Percentiles rank a stretch among this genome's conserved stretches.
phyloP scores from a whole-genome alignment of 2,329 filamentous ascomycete species.

The Claviceps sp. region DNA sequence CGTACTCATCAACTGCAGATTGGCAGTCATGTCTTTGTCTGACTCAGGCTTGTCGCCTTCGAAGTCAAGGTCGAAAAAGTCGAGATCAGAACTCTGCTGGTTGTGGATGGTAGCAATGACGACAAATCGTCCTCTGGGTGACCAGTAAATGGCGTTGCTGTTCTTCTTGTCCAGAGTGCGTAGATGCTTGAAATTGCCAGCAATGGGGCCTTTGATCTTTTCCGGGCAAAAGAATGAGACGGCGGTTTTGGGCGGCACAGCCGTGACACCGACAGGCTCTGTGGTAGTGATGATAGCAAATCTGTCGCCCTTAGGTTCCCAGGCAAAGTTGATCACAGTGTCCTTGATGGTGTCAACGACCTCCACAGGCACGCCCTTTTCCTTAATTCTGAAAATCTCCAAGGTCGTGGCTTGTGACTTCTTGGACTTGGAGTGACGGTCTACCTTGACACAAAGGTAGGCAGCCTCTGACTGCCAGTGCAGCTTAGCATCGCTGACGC shows the following conservation, averaged over 20 bases:
- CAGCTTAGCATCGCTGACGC: constrained; percentile 91
- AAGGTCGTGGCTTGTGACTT: constrained; percentile 94
- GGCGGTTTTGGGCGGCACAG: constrained; percentile 82
- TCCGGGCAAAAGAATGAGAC: constrained; percentile 96
- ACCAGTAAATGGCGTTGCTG: constrained; percentile 99
- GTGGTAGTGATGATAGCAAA: constrained; percentile 95
- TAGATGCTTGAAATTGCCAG: constrained; percentile 94
- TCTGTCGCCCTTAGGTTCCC: constrained; percentile 95
- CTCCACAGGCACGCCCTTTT: constrained; percentile 97
- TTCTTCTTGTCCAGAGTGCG: constrained; percentile 97
- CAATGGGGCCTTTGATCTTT: constrained; percentile 67
- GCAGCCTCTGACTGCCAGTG: constrained; percentile 95
- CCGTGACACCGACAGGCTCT: constrained; percentile 64
- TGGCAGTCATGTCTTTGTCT: constrained; percentile 88
- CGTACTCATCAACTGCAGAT: constrained; percentile 87
- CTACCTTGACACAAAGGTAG: constrained; percentile 97
- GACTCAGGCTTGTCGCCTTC: constrained; percentile 90
- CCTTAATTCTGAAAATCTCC: constrained; percentile 92
- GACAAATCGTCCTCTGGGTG: constrained; percentile 86
- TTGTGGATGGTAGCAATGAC: constrained; percentile 88
- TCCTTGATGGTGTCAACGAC: constrained; percentile 97
- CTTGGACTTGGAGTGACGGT: constrained; percentile 97
- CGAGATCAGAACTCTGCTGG: constrained; percentile 84
- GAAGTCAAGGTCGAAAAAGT: constrained; percentile 96
- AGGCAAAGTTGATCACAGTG: constrained; percentile 98